Percentiles rank a stretch among this genome's conserved stretches.
Evolutionary conservation across 192 early-diverging fungal genomes (phyloP).

Genomic region (Cetraspora pellucida): DNA sequence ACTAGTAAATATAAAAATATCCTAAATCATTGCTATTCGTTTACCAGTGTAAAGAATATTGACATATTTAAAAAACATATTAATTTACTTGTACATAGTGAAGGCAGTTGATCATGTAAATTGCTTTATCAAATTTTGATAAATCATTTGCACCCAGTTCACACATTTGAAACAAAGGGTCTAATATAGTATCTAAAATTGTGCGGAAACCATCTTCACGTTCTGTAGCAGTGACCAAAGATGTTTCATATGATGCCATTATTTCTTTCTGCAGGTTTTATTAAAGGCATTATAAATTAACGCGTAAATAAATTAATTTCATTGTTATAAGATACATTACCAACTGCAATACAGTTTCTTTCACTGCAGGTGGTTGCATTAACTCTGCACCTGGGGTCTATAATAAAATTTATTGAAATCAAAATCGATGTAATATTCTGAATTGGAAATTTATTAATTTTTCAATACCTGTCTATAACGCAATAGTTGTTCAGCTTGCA

Average conservation of each 20-base stretch:
- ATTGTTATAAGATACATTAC: slow-evolving; percentile 41
- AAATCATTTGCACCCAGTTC: slow-evolving; percentile 58
- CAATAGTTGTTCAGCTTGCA: slow-evolving; percentile 53
- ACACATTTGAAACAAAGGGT: slow-evolving; percentile 74
- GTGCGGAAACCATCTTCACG: slow-evolving; percentile 64
- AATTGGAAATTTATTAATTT: background rate
- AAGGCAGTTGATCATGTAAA: slow-evolving; percentile 80
- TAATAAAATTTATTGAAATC: background rate
- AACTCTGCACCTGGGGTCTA: slow-evolving; percentile 63
- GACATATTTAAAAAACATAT: background rate
- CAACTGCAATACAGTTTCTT: slow-evolving; percentile 69
- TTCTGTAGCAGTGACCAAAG: slow-evolving; percentile 57
- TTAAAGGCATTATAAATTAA: background rate
- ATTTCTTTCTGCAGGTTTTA: slow-evolving; percentile 66
- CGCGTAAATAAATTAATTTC: background rate
- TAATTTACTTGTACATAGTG: slow-evolving; percentile 66
- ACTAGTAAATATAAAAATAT: slow-evolving; percentile 42
- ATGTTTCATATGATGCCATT: slow-evolving; percentile 77
- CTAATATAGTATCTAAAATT: slow-evolving; percentile 69
- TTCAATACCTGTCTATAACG: slow-evolving; percentile 47
- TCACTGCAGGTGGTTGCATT: slow-evolving; percentile 61
- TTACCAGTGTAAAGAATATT: background rate
- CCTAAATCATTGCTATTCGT: background rate
- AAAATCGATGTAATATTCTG: background rate
- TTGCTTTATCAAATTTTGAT: slow-evolving; percentile 59